Base-by-base conservation (phyloP, 768 basidiomycete species). In the Leccinum boreale region DNA sequence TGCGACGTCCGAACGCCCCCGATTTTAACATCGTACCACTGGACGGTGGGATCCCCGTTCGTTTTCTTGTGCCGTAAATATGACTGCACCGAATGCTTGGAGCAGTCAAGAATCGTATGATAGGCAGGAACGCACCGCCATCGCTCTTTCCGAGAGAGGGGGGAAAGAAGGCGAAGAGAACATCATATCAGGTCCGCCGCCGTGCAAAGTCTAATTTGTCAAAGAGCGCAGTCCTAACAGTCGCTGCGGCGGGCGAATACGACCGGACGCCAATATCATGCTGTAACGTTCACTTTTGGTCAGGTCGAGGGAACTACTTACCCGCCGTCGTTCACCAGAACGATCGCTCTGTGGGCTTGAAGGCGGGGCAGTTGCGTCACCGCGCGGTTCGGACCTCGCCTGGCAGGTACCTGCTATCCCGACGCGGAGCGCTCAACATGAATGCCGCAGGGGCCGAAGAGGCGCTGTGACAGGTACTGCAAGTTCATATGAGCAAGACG, bases 141-240 rank as follows among this genome's bases (percentile, higher is more conserved):
- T 42, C 8, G 17, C 6, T n/a, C 36, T n/a, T 9, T n/a, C 9
- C 39, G 39, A n/a, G 39, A 42, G 39, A n/a, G 9, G 31, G 31
- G 17, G 39, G 39, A 10, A 39, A 39, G 36, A 6, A 39, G 42
- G 10, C 42, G 5, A 42, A 44, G 42, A 12, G 42, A 44, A 19
- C 39, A 36, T 36, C 15, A 1, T 39, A 4, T 42, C 17, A 42
- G 39, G 42, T 44, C 39, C 39, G 39, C 39, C 9, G 36, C 12
- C 9, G n/a, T 19, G 35, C 59, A 55, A 60, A 55, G 52, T 45
- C 52, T 64, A 62, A 62, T 62, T 45, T 45, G 15, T 17, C 15
- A 24, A 49, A 28, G 26, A 24, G 24, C 21, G 46, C 46, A 26
- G 58, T 36, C 14, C 17, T 29, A 47, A 23, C 39, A 24, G 17